Percentiles rank a stretch among this genome's conserved stretches.
These are phyloP conservation scores for Colletotrichum spinosum DNA, from an alignment of 2,329 filamentous ascomycete species.

Conservation along the genomic window DNA sequence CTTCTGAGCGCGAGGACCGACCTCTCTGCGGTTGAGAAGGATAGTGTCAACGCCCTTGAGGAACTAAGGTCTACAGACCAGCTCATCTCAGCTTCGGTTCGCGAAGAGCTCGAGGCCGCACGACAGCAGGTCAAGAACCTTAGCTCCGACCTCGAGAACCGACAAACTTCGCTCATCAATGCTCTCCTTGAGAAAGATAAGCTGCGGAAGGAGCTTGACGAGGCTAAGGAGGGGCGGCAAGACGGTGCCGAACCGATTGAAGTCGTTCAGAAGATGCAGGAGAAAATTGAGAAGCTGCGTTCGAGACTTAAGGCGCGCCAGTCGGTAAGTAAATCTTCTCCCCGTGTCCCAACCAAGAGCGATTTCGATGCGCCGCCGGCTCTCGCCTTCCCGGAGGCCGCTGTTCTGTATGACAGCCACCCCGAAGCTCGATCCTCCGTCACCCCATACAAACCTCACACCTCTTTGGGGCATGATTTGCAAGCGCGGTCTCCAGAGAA, in stretches of 20 bases:
- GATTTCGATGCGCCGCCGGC: neutral
- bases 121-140: conserved; percentile 63
- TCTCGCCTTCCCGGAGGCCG: conserved; percentile 14
- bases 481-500: neutral
- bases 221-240: conserved; percentile 52
- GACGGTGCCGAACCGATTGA: conserved; percentile 51
- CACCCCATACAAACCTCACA: conserved; percentile 15
- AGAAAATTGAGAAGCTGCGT: conserved; percentile 70
- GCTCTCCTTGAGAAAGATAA: conserved; percentile 71
- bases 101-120: conserved; percentile 67
- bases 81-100: conserved; percentile 68
- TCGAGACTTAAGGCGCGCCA: conserved; percentile 66
- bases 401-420: conserved; percentile 28
- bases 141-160: conserved; percentile 64
- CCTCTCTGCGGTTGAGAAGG: conserved; percentile 65
- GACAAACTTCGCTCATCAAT: conserved; percentile 70
- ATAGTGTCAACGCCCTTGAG: conserved; percentile 65
- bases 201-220: conserved; percentile 65
- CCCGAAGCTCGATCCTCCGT: conserved; percentile 7
- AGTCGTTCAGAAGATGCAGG: conserved; percentile 55
- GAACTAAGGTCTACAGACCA: conserved; percentile 70
- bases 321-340: conserved; percentile 61
- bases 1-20: conserved; percentile 64
- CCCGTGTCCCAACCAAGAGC: neutral
- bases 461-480: neutral